Conservation (phyloP, 306 rosid genomes). For the Prunus salicina region DNA sequence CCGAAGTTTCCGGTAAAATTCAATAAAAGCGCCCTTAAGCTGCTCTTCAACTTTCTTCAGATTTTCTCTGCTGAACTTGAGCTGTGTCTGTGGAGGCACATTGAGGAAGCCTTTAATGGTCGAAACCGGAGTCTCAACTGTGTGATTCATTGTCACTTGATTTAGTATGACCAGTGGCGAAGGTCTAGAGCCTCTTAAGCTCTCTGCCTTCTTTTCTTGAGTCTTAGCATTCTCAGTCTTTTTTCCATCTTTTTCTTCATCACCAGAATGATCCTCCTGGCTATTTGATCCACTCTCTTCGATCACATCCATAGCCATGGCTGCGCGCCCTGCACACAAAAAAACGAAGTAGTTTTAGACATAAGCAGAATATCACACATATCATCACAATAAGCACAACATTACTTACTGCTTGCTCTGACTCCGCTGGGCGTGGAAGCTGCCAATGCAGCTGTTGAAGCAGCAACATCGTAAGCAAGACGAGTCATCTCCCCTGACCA, state of each 20-base stretch:
- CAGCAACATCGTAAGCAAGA: constrained; percentile 51
- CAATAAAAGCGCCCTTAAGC: constrained; percentile 50
- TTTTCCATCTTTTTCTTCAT: constrained; percentile 19
- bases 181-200: constrained; percentile 24
- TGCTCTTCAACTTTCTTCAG: constrained; percentile 50
- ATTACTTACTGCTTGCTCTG: constrained; percentile 33
- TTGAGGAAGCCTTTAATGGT: constrained; percentile 52
- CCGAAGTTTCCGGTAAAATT: constrained; percentile 62
- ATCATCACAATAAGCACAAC: too few relatives aligned
- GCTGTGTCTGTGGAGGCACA: constrained; percentile 35
- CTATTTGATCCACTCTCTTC: constrained; percentile 35
- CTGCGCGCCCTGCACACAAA: constrained; percentile 33
- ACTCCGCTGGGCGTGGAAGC: constrained; percentile 44
- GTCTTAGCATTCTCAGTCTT: neutral
- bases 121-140: constrained; percentile 55
- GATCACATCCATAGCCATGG: constrained; percentile 38
- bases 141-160: constrained; percentile 45
- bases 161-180: constrained; percentile 50
- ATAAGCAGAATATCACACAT: neutral
- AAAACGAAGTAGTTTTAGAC: neutral
- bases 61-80: constrained; percentile 46
- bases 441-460: constrained; percentile 43
- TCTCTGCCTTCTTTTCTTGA: constrained; percentile 17
- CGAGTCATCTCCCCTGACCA: constrained; percentile 45
- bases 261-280: constrained; percentile 23